Evolutionary conservation across 2,329 filamentous ascomycete genomes (phyloP), one percentile per base, ranked within the genome.

Genomic region (Fusarium fujikuroi): DNA sequence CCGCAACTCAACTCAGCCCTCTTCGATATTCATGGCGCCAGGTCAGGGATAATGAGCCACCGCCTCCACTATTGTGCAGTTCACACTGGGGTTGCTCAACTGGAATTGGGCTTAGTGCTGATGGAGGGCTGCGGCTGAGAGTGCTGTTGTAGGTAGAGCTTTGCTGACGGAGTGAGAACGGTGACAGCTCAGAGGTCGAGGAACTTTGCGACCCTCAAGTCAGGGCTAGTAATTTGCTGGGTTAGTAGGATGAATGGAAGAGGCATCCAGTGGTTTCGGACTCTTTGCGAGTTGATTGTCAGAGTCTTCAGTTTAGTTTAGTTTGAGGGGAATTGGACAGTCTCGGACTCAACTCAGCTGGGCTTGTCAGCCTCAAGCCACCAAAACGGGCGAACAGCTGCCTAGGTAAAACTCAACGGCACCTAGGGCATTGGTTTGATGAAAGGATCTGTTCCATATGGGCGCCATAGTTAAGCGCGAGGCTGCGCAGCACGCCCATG

Each of bases 51-150:
- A 46, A 76, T 66, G 69, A 74, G 75, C 74, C 75, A 77, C 73
- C 68, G 66, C 75, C 72, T 72, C 75, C 74, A 73, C 65, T 59
- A 53, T 60, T 52, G 42, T 60, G 39, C 63, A 65, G 66, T 68
- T 63, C 58, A 60, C 52, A 52, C 68, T 70, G 71, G 70, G 70
- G 63, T 65, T 61, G 25, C 46, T 69, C 46, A 49, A 54, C 61
- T 77, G 62, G 64, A 75, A 75, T 76, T 66, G 63, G 73, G 64
- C 60, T 66, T 76, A 78, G 75, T 75, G 74, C 76, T 75, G 75
- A 77, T 76, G 70, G 64, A 72, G 66, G 62, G 64, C 72, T 77
- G 74, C 76, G 76, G 76, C 76, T 77, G 76, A 77, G 72, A 70
- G 40, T 36, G 40, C 40, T 30, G 40, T 46, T 60, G 30, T 50